Conservation (phyloP, 805 yeast genomes). For the Saccharomycopsis microspora region DNA sequence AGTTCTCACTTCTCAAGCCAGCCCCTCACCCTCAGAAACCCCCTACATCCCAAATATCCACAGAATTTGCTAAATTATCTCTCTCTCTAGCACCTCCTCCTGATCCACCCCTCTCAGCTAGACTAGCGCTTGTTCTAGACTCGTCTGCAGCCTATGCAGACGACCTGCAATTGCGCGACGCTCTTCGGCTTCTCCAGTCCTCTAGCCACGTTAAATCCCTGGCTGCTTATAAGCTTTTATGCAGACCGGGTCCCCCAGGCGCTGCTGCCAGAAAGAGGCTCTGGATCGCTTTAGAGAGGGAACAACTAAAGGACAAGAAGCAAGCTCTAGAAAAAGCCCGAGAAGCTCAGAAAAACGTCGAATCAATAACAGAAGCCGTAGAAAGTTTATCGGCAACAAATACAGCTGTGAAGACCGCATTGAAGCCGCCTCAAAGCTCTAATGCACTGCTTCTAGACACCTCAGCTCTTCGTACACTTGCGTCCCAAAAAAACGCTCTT, state of each 20-base stretch:
- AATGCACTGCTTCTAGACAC: conserved; percentile 6
- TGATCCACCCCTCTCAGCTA: neutral
- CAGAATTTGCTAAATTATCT: neutral
- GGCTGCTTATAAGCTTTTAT: no score
- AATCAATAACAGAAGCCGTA: conserved; percentile 10
- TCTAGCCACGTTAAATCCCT: neutral
- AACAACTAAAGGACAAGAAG: neutral
- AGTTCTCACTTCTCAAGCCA: neutral
- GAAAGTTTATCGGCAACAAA: conserved; percentile 12
- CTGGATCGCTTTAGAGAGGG: neutral
- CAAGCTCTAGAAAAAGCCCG: conserved; percentile 3
- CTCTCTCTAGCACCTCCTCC: no score
- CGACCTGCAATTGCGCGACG: conserved; percentile 8
- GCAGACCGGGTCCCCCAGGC: no score
- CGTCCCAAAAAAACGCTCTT: conserved; percentile 17
- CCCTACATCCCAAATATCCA: neutral
- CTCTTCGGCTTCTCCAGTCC: conserved; percentile 5
- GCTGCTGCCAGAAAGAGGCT: no score
- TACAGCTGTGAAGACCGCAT: conserved; percentile 14
- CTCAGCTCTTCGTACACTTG: conserved; percentile 17
- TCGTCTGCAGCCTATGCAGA: neutral
- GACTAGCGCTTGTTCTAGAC: neutral
- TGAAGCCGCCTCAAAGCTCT: conserved; percentile 1
- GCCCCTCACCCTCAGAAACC: neutral
- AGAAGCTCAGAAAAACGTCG: conserved; percentile 16